These are phyloP conservation scores for Cornus suecica DNA, from an alignment of 148 eudicot species.

Conservation along the genomic window DNA sequence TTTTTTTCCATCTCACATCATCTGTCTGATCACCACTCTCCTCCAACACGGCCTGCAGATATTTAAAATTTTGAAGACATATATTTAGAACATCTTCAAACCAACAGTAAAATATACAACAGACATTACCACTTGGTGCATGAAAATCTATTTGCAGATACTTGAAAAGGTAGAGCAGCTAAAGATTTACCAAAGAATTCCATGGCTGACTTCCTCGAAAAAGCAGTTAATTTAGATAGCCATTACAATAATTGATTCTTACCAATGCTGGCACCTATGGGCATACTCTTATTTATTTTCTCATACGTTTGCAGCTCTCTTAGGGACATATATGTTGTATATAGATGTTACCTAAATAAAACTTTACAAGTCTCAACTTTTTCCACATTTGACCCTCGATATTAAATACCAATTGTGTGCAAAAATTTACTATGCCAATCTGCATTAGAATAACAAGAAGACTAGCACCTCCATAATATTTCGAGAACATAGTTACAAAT, in stretches of 20 bases:
- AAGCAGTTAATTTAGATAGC: not conserved
- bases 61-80: not conserved
- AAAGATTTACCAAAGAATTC: no score
- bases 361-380: not conserved
- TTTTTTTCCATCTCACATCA: slow-evolving; percentile 84
- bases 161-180: not conserved
- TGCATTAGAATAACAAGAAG: not conserved
- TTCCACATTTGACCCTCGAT: not conserved
- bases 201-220: no score
- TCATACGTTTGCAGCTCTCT: not conserved
- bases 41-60: slow-evolving; percentile 67
- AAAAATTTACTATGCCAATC: not conserved
- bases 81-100: not conserved
- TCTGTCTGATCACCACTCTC: slow-evolving; percentile 45
- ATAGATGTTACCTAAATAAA: not conserved
- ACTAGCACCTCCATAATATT: not conserved
- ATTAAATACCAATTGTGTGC: not conserved
- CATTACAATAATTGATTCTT: not conserved
- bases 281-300: not conserved
- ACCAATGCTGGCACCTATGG: not conserved
- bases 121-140: not conserved
- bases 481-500: not conserved
- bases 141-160: not conserved
- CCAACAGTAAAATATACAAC: no score
- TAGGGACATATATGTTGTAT: no score